Conservation (phyloP, 805 yeast genomes). For the Candida loeiensis region DNA sequence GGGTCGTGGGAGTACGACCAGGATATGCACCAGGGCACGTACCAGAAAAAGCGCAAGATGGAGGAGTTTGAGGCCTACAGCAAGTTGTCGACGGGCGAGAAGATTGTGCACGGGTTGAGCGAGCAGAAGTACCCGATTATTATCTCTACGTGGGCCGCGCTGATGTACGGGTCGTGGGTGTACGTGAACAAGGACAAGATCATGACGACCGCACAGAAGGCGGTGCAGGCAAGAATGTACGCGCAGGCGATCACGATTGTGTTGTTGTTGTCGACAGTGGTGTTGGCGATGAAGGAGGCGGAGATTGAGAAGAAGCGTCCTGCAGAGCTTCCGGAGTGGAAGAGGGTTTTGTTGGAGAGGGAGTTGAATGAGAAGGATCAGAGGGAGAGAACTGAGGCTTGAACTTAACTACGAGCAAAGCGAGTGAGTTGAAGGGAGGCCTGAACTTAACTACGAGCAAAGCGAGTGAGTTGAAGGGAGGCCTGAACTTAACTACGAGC, state of each 20-base stretch:
- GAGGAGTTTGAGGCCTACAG: constrained; percentile 38
- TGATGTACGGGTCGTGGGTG: constrained; percentile 30
- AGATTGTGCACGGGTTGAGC: constrained; percentile 25
- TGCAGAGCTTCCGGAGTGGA: constrained; percentile 25
- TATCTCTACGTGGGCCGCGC: constrained; percentile 37
- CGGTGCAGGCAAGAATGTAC: constrained; percentile 30
- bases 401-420: too few relatives aligned
- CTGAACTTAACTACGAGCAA: too few relatives aligned
- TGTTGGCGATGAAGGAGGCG: constrained; percentile 26
- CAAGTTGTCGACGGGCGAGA: constrained; percentile 26
- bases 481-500: too few relatives aligned
- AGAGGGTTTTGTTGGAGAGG: constrained; percentile 9
- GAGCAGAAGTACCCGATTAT: constrained; percentile 37
- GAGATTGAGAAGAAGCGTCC: constrained; percentile 21
- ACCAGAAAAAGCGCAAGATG: constrained; percentile 25
- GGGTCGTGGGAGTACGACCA: constrained; percentile 44
- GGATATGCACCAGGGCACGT: constrained; percentile 29
- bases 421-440: too few relatives aligned
- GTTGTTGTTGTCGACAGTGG: constrained; percentile 25
- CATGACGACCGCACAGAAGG: constrained; percentile 24
- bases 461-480: too few relatives aligned
- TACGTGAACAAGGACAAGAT: constrained; percentile 26
- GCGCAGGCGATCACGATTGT: constrained; percentile 27
- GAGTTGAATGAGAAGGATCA: constrained; percentile 7
- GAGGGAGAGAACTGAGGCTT: background rate